Conservation (phyloP, 352 stramenopile species). For the Phytophthora colocasiae region DNA sequence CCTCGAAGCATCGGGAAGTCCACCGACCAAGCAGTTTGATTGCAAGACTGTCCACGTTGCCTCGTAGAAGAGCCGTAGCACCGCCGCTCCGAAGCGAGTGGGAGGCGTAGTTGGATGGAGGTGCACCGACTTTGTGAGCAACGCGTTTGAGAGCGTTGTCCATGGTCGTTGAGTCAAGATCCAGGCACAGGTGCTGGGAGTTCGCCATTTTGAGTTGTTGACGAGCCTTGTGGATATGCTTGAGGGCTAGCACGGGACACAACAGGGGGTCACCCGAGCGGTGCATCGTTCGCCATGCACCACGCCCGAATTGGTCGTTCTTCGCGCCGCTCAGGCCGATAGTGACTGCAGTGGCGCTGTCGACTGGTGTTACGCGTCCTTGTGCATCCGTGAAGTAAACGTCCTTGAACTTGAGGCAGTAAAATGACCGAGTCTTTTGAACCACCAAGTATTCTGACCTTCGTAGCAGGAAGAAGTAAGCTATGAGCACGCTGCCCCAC, state of each 20-base stretch:
- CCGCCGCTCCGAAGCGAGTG: neutral
- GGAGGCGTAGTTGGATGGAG: neutral
- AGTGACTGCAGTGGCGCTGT: conserved; percentile 1
- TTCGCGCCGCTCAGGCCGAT: conserved; percentile 6
- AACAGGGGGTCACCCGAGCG: neutral
- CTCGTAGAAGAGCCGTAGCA: neutral
- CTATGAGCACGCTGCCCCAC: conserved; percentile 12
- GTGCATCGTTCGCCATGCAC: conserved; percentile 16
- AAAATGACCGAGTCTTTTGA: neutral
- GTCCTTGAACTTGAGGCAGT: conserved; percentile 4
- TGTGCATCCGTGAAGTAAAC: conserved; percentile 2
- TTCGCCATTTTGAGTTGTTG: neutral
- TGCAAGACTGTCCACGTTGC: neutral
- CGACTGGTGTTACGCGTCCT: neutral
- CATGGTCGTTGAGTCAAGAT: neutral
- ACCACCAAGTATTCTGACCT: conserved; percentile 7
- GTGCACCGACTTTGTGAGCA: neutral
- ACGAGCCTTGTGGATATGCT: neutral
- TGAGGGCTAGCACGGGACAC: neutral
- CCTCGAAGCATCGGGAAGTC: neutral
- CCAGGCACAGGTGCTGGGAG: neutral
- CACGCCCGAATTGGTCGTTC: conserved; percentile 17
- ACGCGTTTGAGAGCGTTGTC: neutral
- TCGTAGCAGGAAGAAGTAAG: conserved; percentile 19
- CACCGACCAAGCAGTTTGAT: neutral